Base-by-base conservation (phyloP, 1,284 basidiomycete species). In the Malassezia japonica region DNA sequence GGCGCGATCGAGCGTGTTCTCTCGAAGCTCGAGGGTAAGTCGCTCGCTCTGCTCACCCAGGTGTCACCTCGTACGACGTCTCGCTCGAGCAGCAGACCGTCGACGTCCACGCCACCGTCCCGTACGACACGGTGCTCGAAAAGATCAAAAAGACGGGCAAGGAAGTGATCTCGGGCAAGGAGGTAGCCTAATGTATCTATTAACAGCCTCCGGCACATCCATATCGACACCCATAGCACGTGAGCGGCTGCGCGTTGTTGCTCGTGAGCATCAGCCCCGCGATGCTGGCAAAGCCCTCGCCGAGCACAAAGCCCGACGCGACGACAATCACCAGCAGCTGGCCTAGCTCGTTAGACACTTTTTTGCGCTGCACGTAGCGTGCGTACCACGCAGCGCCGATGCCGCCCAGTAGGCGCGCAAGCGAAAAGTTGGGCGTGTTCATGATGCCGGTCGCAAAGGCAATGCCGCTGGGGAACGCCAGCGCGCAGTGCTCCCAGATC, bases 281-380 rank as follows among this genome's bases (percentile, higher is more conserved):
- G 37, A 96, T 81, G 67, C 87, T 90, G 21, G 87, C 78, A 33
- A 94, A 83, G 1, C 91, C 78, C 59, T 96, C 91, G 24, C 91
- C 91, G 16, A 96, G 78, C 24, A 96, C 92, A 66, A 96, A 94
- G 1, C 91, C 91, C 65, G 85, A 88, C 4, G 91, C 92, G 27
- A 94, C 78, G 29, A 96, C 82, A 62, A 96, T 85, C 43, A 91
- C 77, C 41, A 79, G 79, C 57, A 85, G 89, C 65, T 82, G 83
- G 40, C 55, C 49, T 28, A 62, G 25, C 1, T 55, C 6, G 38
- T 41, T 9, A 15, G 33, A n/a, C 8, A 24, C 42, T 29, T n/a
- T 33, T 8, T 15, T 75, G 74, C 50, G 78, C 77, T 15, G 27
- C 28, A 20, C 3, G n/a, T 8, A 13, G 33, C 45, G 33, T 56